Percentiles rank a stretch among this genome's conserved stretches.
Conservation (phyloP, 805 yeast genomes). For the Kazachstania africana region DNA sequence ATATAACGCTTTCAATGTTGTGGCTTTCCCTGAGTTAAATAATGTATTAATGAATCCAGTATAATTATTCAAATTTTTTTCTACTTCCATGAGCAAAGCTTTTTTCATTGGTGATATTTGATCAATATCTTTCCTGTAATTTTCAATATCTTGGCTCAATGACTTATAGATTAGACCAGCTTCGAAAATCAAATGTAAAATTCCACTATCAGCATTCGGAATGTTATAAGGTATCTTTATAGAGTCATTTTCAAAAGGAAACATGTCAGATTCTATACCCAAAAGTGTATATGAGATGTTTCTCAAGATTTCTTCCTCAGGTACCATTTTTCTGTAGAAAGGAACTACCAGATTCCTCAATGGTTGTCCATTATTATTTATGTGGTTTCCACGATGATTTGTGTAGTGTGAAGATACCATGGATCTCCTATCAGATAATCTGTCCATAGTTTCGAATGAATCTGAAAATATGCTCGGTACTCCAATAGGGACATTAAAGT, state of each 20-base stretch:
- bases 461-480: slow-evolving; percentile 24
- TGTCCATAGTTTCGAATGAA: slow-evolving; percentile 31
- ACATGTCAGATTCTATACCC: slow-evolving; percentile 51
- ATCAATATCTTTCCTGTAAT: slow-evolving; percentile 16
- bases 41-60: slow-evolving; percentile 33
- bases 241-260: slow-evolving; percentile 31
- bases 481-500: slow-evolving; percentile 2
- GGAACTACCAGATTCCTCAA: slow-evolving; percentile 15
- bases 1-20: slow-evolving; percentile 22
- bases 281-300: slow-evolving; percentile 42
- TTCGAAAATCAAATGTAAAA: slow-evolving; percentile 50
- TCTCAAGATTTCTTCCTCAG: slow-evolving; percentile 33
- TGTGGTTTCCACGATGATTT: slow-evolving; percentile 4
- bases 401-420: slow-evolving; percentile 21
- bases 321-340: slow-evolving; percentile 26
- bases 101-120: slow-evolving; percentile 43
- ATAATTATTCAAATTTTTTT: slow-evolving; percentile 32
- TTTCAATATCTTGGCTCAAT: slow-evolving; percentile 27
- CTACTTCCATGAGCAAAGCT: slow-evolving; percentile 44
- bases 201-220: slow-evolving; percentile 44
- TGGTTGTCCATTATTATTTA: slow-evolving; percentile 6
- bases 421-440: slow-evolving; percentile 29
- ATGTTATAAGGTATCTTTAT: slow-evolving; percentile 39
- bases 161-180: slow-evolving; percentile 55
- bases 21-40: slow-evolving; percentile 28